phyloP scores from a whole-genome alignment of 2,329 filamentous ascomycete species.

The Pseudocercospora eumusae region DNA sequence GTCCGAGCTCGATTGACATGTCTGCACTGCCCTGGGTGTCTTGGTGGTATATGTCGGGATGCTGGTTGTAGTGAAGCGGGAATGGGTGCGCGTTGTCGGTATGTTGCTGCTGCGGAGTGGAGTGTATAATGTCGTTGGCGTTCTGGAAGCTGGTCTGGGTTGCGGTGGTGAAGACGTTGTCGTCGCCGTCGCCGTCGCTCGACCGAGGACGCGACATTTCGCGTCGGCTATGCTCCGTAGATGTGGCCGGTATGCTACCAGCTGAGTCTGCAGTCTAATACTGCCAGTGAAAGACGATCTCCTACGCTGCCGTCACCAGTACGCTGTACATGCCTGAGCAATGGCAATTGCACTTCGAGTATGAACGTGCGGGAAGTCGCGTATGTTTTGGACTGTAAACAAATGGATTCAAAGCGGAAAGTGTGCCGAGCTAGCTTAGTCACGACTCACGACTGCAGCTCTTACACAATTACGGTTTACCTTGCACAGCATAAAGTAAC shows the following conservation, averaged over 20 bases:
- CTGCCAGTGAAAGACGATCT: background rate
- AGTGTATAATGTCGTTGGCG: conserved; percentile 24
- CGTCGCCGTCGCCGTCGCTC: conserved; percentile 14
- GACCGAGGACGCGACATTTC: conserved; percentile 20
- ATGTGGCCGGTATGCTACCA: conserved; percentile 6
- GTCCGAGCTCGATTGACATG: conserved; percentile 59
- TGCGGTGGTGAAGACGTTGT: conserved; percentile 26
- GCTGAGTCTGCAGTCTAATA: background rate
- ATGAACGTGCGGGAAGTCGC: background rate
- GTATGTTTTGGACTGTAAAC: background rate
- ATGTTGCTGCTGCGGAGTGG: conserved; percentile 26
- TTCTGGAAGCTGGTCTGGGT: conserved; percentile 28
- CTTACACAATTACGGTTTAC: background rate
- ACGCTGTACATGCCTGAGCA: background rate
- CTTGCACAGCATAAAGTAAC: background rate
- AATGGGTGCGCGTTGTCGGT: conserved; percentile 13
- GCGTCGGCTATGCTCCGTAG: background rate
- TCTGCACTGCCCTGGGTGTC: conserved; percentile 43
- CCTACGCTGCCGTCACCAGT: background rate
- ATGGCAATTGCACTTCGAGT: conserved; percentile 1
- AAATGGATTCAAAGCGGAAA: background rate
- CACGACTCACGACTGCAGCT: background rate
- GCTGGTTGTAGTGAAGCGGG: conserved; percentile 30
- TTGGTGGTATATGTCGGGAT: conserved; percentile 21
- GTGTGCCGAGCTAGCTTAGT: background rate